A percentile compares a stretch with the other conserved stretches of the same genome.
phyloP scores from a whole-genome alignment of 768 basidiomycete species.

The Vararia minispora region DNA sequence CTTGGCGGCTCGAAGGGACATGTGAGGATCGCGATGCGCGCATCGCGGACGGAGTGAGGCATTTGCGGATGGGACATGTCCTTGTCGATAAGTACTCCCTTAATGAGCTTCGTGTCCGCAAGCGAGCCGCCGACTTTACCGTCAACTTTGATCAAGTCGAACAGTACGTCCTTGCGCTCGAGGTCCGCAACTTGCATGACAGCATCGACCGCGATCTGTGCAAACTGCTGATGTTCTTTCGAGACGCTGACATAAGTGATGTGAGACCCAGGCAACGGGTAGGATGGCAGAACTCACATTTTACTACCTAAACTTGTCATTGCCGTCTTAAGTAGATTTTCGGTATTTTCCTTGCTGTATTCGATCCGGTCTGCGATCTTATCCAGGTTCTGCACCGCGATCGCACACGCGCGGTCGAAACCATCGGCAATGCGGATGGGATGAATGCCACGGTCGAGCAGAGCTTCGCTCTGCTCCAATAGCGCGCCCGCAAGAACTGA shows the following conservation, averaged over 20 bases:
- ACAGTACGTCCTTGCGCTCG: slow-evolving; percentile 87
- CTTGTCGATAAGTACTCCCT: slow-evolving; percentile 98
- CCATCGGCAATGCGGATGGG: slow-evolving; percentile 99
- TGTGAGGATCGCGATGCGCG: slow-evolving; percentile 90
- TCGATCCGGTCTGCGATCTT: slow-evolving; percentile 83
- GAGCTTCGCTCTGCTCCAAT: slow-evolving; percentile 83
- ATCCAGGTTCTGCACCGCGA: slow-evolving; percentile 87
- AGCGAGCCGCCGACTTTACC: slow-evolving; percentile 98
- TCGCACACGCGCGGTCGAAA: slow-evolving; percentile 87
- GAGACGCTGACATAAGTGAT: slow-evolving; percentile 57
- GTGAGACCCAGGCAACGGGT: neutral
- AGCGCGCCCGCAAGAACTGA: slow-evolving; percentile 92
- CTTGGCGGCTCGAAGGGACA: slow-evolving; percentile 99
- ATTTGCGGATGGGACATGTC: slow-evolving; percentile 99
- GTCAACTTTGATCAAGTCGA: slow-evolving; percentile 98
- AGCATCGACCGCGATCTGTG: slow-evolving; percentile 95
- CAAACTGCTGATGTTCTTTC: slow-evolving; percentile 91
- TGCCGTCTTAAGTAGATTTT: slow-evolving; percentile 86
- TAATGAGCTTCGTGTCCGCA: slow-evolving; percentile 89
- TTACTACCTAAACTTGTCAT: slow-evolving; percentile 97
- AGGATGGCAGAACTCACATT: slow-evolving; percentile 52
- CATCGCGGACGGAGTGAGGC: slow-evolving; percentile 82
- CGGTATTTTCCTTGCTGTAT: slow-evolving; percentile 72
- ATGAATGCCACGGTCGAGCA: slow-evolving; percentile 99
- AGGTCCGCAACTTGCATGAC: slow-evolving; percentile 93